Evolutionary conservation across 2,329 filamentous ascomycete species (phyloP), one percentile per base, ranked within the genome.

Genomic region (Phialophora macrospora): DNA sequence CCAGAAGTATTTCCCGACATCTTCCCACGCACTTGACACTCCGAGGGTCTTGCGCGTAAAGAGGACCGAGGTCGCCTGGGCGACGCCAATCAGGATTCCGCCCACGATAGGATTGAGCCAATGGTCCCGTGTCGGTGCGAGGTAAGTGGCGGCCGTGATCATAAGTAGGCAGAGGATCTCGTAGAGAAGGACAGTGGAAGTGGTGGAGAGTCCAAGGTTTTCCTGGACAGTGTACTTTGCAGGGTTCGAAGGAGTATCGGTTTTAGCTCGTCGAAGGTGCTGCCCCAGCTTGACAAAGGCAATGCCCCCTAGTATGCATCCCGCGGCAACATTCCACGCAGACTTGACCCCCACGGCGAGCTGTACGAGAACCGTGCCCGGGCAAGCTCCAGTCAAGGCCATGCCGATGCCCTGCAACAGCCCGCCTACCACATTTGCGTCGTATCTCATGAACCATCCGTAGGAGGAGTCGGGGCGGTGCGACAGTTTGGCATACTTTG

Each of bases 351-450:
- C 83, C 12, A 82, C 77, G 1, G 82, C 87, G 11, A 86, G 72
- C 75, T 91, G 88, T 0, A 84, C 83, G 56, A 89, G 81, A 5
- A 89, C 81, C 0, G 87, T 89, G 0, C 88, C 88, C 0, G 88
- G 87, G 65, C 88, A 90, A 0, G 87, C 84, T 8, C 87, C 87
- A 0, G 87, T 84, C 17, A 90, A 77, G 5, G 85, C 82, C 87
- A 90, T 89, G 62, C 88, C 88, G n/a, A 83, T 74, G 41, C 88
- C 88, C 28, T 89, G 81, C 2, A 90, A 76, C 17, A 80, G 72
- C 4, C 88, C 88, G 62, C 88, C 88, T 69, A 89, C 70, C 55
- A 90, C 75, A 74, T 91, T 90, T 63, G 87, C 88, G 71, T 89
- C 87, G 71, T 87, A 87, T 20, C 76, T 73, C 8, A 79, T 78